Evolutionary conservation across 345 rosid species (phyloP).

Genomic region (Ceriops tagal): DNA sequence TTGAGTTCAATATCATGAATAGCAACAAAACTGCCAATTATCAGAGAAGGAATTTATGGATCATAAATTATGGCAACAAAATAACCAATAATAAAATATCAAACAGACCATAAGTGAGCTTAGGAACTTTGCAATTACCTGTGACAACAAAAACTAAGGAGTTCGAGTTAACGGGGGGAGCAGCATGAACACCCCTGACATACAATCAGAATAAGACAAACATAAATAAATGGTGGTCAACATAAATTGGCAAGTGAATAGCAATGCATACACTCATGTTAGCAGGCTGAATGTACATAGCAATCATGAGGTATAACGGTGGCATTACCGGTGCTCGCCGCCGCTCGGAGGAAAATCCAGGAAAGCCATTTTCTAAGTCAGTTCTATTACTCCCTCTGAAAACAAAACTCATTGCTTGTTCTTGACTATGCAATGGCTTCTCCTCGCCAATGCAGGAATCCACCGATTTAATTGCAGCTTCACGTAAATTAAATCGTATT

Average conservation of each 20-base stretch:
- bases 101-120: not conserved
- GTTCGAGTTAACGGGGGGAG: conserved; percentile 27
- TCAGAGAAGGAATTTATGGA: not conserved
- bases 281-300: too few relatives aligned
- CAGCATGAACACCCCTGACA: conserved; percentile 25
- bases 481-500: not conserved
- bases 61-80: not conserved
- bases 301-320: too few relatives aligned
- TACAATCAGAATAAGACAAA: not conserved
- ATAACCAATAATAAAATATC: not conserved
- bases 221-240: not conserved
- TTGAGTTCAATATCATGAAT: conserved; percentile 28
- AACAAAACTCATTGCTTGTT: conserved; percentile 19
- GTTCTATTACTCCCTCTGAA: conserved; percentile 19
- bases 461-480: not conserved
- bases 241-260: not conserved
- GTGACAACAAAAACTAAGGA: conserved; percentile 28
- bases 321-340: conserved; percentile 19
- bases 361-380: conserved; percentile 26
- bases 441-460: not conserved
- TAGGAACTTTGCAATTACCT: conserved; percentile 5
- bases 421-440: not conserved
- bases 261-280: too few relatives aligned
- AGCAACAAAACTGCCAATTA: conserved; percentile 23
- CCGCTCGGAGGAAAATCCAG: conserved; percentile 17